Percentiles rank a stretch among this genome's conserved stretches.
Evolutionary conservation across 1,284 basidiomycete species (phyloP).

Genomic region (Apiotrichum laibachii): DNA sequence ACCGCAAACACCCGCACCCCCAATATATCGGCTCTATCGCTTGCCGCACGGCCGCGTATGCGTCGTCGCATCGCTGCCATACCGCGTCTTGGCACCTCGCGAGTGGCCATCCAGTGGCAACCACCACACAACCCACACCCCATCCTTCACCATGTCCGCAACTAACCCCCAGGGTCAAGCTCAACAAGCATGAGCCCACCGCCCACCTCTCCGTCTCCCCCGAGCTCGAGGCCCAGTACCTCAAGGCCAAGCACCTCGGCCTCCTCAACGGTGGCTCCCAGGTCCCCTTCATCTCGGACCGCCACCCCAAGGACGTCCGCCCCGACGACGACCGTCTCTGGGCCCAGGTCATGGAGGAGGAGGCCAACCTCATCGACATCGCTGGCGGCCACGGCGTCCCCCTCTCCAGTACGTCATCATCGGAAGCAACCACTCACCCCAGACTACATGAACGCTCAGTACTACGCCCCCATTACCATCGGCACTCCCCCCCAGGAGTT

Average conservation of each 20-base stretch:
- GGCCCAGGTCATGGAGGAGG: conserved; percentile 62
- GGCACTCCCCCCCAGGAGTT: conserved; percentile 58
- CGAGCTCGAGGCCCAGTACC: conserved; percentile 70
- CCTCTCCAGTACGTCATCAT: conserved; percentile 69
- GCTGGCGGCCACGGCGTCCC: conserved; percentile 85
- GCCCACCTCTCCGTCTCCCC: conserved; percentile 57
- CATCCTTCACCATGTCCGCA: background rate
- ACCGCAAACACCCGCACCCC: conserved; percentile 14
- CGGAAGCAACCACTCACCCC: background rate
- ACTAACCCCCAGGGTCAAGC: conserved; percentile 63
- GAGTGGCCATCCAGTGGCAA: background rate
- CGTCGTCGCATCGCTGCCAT: conserved; percentile 6
- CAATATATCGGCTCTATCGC: background rate
- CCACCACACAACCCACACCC: background rate
- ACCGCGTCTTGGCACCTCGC: conserved; percentile 22
- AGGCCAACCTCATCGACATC: conserved; percentile 50
- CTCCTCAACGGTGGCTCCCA: conserved; percentile 50
- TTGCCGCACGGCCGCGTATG: conserved; percentile 27
- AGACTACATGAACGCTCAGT: conserved; percentile 99
- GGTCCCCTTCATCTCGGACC: conserved; percentile 68
- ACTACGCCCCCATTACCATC: conserved; percentile 83
- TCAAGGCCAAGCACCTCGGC: conserved; percentile 76
- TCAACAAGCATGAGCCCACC: conserved; percentile 67
- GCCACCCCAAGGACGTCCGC: conserved; percentile 38
- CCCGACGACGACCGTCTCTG: conserved; percentile 61